Evolutionary conservation across 805 yeast genomes (phyloP), one percentile per base, ranked within the genome.

Genomic region (Ogataea angusta): DNA sequence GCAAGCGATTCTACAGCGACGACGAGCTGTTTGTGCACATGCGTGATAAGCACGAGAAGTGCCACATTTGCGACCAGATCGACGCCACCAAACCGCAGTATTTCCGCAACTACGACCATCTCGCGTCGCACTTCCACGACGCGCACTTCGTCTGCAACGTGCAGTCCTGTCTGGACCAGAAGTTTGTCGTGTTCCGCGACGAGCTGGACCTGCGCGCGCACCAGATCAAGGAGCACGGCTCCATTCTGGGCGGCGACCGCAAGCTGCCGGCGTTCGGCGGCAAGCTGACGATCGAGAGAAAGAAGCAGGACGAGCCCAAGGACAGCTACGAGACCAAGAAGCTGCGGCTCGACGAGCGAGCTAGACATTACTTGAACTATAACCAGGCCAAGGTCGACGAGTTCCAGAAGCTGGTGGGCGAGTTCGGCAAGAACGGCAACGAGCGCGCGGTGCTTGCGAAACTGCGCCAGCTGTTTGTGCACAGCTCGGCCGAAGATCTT

Each of bases 171-270:
- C 63, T 90, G 34, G 98, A 90, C 41, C 80, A 85, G 61, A 85
- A 86, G 59, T 91, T 93, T 64, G 93, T 93, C 16, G 99, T 91
- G 1, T 93, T 93, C 59, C 75, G 82, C 16, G 91, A 88, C 47
- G 93, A 85, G 38, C 63, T 89, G 40, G 97, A 89, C 51, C 69
- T 93, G 39, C 82, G 85, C 40, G 90, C 95, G 1, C 99, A 93
- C 62, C 82, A 88, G 80, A 63, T 88, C 34, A 76, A 79, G 48
- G 91, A 84, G 52, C 99, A 93, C 62, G 79, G 85, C 2, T 75
- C 75, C 5, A 49, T 82, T 3, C 64, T 72, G 30, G 79, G 76
- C 10, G 68, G 64, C 19, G 70, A 70, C 32, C 63, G 66, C 34
- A 57, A 69, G 10, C 59, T 75, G 4, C 42, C 45, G 17, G 57